Base-by-base conservation (phyloP, 2,329 filamentous ascomycete species). In the Aspergillus pseudonomiae region DNA sequence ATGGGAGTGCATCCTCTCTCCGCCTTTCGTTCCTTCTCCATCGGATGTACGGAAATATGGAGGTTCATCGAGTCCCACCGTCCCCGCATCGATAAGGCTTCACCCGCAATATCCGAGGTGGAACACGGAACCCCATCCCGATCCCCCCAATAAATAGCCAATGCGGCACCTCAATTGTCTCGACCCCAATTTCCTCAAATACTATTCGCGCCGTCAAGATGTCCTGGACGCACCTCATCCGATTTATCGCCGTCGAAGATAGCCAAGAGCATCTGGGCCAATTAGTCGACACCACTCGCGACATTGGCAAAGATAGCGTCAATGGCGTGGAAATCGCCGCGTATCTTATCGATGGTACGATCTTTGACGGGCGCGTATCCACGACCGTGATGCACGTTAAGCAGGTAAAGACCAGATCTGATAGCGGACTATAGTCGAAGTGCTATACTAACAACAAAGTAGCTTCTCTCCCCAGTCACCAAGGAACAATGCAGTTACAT, bases 221-320 rank as follows among this genome's bases (percentile, higher is more conserved):
- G 52, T 10, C 66, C 41, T 75, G 73, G 73, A 75, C 74, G 36
- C 73, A 75, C 50, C 59, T 76, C 3, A 66, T 76, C 58, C 73
- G 73, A 7, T 76, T 76, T 62, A 67, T 75, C 41, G 73, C 73
- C 32, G 63, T 65, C 7, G 74, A 76, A 57, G 74, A 75, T 60
- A 67, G 61, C 43, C 68, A 71, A 28, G 59, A 68, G 26, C 74
- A 76, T 39, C 67, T 76, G 5, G 74, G 74, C 14, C 71, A 75
- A 59, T 53, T 75, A 3, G 66, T 74, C n/a, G 72, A 76, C 57
- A 63, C 66, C 4, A 63, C 60, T 4, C 68, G 66, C 1, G 74
- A 76, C 65, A 61, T 74, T 46, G 74, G 73, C 12, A 65, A 64
- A 12, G 71, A 73, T 39, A 67, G 34, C 24, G 41, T 69, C 1